Evolutionary conservation across 306 rosid genomes (phyloP), one percentile per base, ranked within the genome.

Genomic region (Prunus fruticosa): DNA sequence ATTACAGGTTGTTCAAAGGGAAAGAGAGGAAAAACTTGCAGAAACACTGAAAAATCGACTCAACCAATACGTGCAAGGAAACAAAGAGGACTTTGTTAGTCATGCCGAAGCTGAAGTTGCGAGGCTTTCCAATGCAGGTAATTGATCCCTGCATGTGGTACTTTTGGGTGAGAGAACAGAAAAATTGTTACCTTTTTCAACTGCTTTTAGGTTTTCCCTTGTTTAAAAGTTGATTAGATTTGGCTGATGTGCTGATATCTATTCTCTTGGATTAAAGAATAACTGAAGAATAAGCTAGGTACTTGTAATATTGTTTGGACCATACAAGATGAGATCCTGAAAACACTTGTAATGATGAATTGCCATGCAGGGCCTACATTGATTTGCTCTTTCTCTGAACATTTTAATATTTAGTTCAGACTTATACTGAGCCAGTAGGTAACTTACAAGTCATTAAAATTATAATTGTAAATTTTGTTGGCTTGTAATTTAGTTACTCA

Each of bases 91-190:
- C 38, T 89, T 95, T 76, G 73, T 80, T 77, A 74, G 43, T 72
- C 88, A 84, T 43, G 98, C 98, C 58, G 88, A 82, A 79, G 93
- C 90, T 84, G 98, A 95, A 92, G 96, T 90, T 23, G 83, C 84
- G 16, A 87, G 91, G 82, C 92, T 95, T 74, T 92, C 97, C 68
- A 89, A 86, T 77, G 98, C 98, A 73, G 98, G 98, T 95, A 89
- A 74, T 10, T 43, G 32, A 11, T 60, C 69, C 76, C 45, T 63
- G 15, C 23, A 2, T 67, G 34, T 38, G 47, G 38, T 74, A 1
- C 6, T 53, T 66, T 52, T 20, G 69, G 67, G 45, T 25, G 18
- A 18, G 53, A 65, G 28, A 23, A 23, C 13, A 1, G 8, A 2
- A 67, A 0, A 38, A 15, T 10, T 56, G 62, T 12, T 5, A 7